Evolutionary conservation across 78 protist genomes (phyloP).

Genomic region (Isochrysis galbana): DNA sequence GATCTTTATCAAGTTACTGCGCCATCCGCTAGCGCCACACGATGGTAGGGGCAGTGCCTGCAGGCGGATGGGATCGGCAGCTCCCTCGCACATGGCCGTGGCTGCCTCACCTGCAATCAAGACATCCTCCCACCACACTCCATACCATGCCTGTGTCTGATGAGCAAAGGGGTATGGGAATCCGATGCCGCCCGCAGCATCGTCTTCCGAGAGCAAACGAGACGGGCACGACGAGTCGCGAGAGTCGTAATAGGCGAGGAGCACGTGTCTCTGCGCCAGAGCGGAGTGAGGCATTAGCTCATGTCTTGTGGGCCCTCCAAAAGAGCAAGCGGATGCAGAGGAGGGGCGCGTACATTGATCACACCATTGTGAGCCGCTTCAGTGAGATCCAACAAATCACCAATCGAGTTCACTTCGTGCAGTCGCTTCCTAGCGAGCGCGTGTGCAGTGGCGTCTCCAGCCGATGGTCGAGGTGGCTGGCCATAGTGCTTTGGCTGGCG

Average conservation of each 20-base stretch:
- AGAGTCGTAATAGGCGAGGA: background rate
- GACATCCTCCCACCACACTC: background rate
- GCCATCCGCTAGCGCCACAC: too few species aligned
- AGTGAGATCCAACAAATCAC: background rate
- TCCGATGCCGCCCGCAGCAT: background rate
- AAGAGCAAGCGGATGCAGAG: too few species aligned
- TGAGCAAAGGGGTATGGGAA: background rate
- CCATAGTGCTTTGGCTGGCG: background rate
- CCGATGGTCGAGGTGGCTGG: too few species aligned
- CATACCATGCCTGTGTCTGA: background rate
- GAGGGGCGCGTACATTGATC: too few species aligned
- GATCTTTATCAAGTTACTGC: too few species aligned
- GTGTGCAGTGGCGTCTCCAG: background rate
- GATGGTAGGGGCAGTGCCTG: too few species aligned
- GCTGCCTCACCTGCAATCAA: background rate
- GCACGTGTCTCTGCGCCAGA: background rate
- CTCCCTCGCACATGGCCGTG: too few species aligned
- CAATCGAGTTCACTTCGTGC: background rate
- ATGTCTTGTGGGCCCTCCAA: too few species aligned
- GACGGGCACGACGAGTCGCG: background rate
- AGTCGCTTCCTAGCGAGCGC: background rate
- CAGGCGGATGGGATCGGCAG: too few species aligned
- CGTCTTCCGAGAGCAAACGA: background rate
- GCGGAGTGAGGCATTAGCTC: background rate
- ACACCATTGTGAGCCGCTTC: too few species aligned